phyloP scores from a whole-genome alignment of 2,329 filamentous ascomycete genomes.

The Aspergillus quadricinctus region DNA sequence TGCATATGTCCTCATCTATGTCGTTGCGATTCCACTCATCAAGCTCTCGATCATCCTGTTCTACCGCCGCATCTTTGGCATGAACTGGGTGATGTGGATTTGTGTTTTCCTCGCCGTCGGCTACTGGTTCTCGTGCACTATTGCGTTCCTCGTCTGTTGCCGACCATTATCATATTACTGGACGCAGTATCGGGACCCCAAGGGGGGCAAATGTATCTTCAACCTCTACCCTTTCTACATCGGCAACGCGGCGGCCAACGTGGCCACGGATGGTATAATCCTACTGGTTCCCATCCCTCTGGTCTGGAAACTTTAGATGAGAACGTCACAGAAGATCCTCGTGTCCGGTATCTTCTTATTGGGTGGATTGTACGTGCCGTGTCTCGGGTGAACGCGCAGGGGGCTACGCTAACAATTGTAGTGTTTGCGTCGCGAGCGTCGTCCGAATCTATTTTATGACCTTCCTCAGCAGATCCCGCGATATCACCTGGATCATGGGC shows the following conservation, averaged over 20 bases:
- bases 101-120: conserved; percentile 11
- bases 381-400: neutral
- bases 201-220: conserved; percentile 6
- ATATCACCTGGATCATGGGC: conserved; percentile 17
- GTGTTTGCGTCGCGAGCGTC: conserved; percentile 17
- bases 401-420: neutral
- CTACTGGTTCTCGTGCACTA: conserved; percentile 8
- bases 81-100: conserved; percentile 11
- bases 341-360: conserved; percentile 16
- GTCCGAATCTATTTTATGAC: conserved; percentile 15
- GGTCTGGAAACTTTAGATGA: conserved; percentile 16
- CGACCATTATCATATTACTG: conserved; percentile 13
- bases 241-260: conserved; percentile 13
- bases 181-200: conserved; percentile 12
- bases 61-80: conserved; percentile 17
- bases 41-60: conserved; percentile 16
- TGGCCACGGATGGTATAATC: conserved; percentile 15
- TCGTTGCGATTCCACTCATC: conserved; percentile 10
- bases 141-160: conserved; percentile 9
- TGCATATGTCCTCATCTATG: conserved; percentile 14
- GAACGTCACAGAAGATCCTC: conserved; percentile 5
- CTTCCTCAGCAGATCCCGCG: conserved; percentile 8
- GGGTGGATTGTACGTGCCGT: conserved; percentile 11
- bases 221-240: conserved; percentile 16
- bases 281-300: conserved; percentile 14